Percentiles rank a stretch among this genome's conserved stretches.
phyloP scores from a whole-genome alignment of 495 filamentous ascomycete genomes.

The Tetracladium setigerum region DNA sequence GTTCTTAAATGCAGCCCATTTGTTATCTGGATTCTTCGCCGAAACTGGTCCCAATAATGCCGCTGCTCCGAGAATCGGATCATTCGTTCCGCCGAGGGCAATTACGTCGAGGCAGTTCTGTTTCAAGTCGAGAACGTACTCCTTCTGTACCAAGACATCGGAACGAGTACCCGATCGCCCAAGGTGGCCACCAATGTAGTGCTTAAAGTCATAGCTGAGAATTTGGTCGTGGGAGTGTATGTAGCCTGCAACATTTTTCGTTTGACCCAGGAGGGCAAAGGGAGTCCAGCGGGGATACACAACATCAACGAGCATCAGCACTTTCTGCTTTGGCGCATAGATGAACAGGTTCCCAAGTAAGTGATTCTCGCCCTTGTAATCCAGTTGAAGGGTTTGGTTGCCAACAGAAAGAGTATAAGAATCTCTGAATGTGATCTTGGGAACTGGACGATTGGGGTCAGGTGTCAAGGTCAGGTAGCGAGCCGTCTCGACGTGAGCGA shows the following conservation, averaged over 20 bases:
- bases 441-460: conserved; percentile 25
- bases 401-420: conserved; percentile 20
- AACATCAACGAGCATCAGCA: conserved; percentile 35
- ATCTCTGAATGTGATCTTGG: conserved; percentile 26
- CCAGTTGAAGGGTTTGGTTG: conserved; percentile 33
- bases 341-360: conserved; percentile 35
- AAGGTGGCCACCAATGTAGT: conserved; percentile 34
- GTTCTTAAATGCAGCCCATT: conserved; percentile 25
- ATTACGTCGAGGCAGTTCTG: conserved; percentile 26
- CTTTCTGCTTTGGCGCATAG: conserved; percentile 28
- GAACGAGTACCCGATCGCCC: conserved; percentile 23
- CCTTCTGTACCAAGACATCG: conserved; percentile 27
- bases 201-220: conserved; percentile 31
- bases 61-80: background rate
- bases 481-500: conserved; percentile 27
- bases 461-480: conserved; percentile 13
- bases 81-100: conserved; percentile 12
- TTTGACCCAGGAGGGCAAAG: conserved; percentile 26
- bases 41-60: background rate
- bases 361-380: conserved; percentile 32
- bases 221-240: conserved; percentile 33
- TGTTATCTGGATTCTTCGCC: conserved; percentile 25
- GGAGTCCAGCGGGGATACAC: conserved; percentile 33
- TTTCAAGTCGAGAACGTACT: conserved; percentile 30
- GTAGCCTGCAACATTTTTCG: conserved; percentile 29